Evolutionary conservation across 148 eudicot genomes (phyloP).

Genomic region (Simmondsia chinensis): DNA sequence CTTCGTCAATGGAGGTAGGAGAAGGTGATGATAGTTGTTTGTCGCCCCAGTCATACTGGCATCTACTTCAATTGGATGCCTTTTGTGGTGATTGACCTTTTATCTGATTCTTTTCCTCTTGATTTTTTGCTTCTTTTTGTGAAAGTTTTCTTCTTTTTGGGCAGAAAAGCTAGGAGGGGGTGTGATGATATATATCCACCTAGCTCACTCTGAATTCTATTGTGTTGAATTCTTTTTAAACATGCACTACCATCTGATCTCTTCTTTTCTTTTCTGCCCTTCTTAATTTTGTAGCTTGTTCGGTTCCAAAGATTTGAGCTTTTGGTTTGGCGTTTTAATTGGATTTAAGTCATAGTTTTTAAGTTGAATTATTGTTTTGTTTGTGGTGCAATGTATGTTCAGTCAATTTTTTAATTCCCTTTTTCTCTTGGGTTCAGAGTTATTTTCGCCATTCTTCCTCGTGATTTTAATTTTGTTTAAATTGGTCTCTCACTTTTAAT

Average conservation of each 20-base stretch:
- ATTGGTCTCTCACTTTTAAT: too few species aligned
- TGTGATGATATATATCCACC: constrained; percentile 19
- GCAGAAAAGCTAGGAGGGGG: constrained; percentile 4
- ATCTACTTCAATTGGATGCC: constrained; percentile 6
- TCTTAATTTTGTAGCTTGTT: too few species aligned
- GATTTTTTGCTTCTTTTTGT: background rate
- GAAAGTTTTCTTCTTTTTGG: background rate
- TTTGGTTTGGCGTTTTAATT: too few species aligned
- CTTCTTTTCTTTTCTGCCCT: too few species aligned
- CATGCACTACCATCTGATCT: constrained; percentile 37
- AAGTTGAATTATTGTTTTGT: too few species aligned
- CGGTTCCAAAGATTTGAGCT: too few species aligned
- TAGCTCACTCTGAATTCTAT: too few species aligned
- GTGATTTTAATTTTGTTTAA: too few species aligned
- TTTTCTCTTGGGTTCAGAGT: too few species aligned
- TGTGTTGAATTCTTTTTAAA: constrained; percentile 18
- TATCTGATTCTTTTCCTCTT: constrained; percentile 12
- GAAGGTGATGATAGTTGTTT: constrained; percentile 22
- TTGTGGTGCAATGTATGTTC: background rate
- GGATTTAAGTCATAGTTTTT: too few species aligned
- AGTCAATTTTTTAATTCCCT: background rate
- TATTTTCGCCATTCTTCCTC: too few species aligned
- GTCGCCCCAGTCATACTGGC: constrained; percentile 28
- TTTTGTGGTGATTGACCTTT: constrained; percentile 22
- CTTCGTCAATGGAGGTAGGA: background rate